Evolutionary conservation across 306 rosid species (phyloP).

Genomic region (Dalbergia cochinchinensis): DNA sequence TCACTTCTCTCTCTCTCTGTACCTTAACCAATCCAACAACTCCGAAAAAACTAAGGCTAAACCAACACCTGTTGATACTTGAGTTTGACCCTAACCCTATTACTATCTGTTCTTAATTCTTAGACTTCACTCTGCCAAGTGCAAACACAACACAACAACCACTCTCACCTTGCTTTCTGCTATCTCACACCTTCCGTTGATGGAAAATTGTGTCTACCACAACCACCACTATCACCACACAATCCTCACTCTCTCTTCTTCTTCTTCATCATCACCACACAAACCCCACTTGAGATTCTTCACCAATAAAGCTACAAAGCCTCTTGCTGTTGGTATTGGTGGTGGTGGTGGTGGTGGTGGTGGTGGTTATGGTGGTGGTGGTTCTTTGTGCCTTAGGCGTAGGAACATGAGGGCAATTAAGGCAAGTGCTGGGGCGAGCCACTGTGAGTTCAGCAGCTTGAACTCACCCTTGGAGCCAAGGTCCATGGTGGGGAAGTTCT

Average conservation of each 20-base stretch:
- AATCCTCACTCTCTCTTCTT: conserved; percentile 10
- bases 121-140: background rate
- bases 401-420: background rate
- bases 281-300: conserved; percentile 35
- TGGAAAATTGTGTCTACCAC: conserved; percentile 53
- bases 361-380: background rate
- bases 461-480: conserved; percentile 78
- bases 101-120: background rate
- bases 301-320: background rate
- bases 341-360: background rate
- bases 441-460: conserved; percentile 61
- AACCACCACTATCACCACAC: conserved; percentile 26
- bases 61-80: background rate
- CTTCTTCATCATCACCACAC: conserved; percentile 16
- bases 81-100: background rate
- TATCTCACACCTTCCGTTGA: conserved; percentile 34
- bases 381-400: background rate
- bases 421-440: conserved; percentile 50
- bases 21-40: background rate
- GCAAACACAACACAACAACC: background rate
- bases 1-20: background rate
- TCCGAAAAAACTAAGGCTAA: background rate
- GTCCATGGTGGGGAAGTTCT: conserved; percentile 68
- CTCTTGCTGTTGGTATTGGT: background rate
- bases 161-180: background rate